Evolutionary conservation across 805 yeast genomes (phyloP), one percentile per base, ranked within the genome.

Genomic region (Myxozyma neotropica): DNA sequence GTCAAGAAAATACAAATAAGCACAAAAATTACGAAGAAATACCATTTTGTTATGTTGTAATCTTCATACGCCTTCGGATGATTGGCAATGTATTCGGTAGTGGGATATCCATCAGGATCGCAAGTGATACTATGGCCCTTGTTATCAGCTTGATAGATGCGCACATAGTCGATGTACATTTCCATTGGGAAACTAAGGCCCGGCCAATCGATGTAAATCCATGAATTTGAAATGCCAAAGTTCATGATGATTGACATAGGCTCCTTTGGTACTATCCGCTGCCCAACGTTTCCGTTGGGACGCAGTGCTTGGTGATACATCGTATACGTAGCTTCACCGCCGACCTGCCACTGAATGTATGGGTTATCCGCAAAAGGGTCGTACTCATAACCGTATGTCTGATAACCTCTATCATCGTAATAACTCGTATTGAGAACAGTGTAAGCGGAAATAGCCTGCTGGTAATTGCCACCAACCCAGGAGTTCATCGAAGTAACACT

Each of bases 141-240:
- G 10, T 78, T 74, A n/a, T 31, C 43, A 26, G 53, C 59, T 76
- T 93, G 99, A 74, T 94, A 93, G n/a, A 93, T 70, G 68, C 99
- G 83, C 35, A 93, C 96, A 69, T 87, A 89, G 73, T 93, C 97
- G 46, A 93, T 76, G 58, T 83, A 77, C 85, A 92, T 78, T 1
- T 82, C 79, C 13, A 81, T 82, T 1, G 99, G 99, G 82, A 93
- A 93, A 3, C 84, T 77, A 5, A 68, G 46, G 21, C 71, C 72
- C 45, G 84, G 83, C 97, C 97, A 93, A 75, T 91, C 93, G 63
- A 93, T 93, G 73, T 88, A 89, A 6, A 94, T 89, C 98, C 98
- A 93, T 61, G 84, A 87, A 69, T 86, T 87, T 15, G 97, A 92
- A 54, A 93, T 77, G 79, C 96, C 99, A 75, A 93, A 75, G 73